Base-by-base conservation (phyloP, 805 yeast species). In the Candida insectalens region DNA sequence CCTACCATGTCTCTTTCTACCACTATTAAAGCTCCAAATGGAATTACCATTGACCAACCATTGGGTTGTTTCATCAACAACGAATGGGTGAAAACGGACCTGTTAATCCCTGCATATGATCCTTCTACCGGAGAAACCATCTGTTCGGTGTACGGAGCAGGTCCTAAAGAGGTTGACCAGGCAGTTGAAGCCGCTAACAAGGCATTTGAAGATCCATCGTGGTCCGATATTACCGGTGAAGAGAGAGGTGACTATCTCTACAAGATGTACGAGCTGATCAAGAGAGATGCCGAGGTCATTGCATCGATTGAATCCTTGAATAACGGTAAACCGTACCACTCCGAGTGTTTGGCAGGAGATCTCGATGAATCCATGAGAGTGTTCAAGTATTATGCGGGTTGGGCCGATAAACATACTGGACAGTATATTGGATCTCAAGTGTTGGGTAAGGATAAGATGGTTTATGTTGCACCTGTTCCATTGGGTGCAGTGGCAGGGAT, bases 401-500 rank as follows among this genome's bases (percentile, higher is more conserved):
- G 77, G 74, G 77, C 84, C 37, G 92, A 82, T 60, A 82, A 83
- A 61, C 60, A 72, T 40, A 62, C 62, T 31, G 92, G 92, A n/a
- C 67, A 71, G 40, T 66, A 74, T 23, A 67, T 77, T 43, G 57
- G 57, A 19, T 34, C 49, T 10, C 47, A 46, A 32, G 46, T 51
- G 13, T 38, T 52, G n/a, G 57, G 57, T 13, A 43, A 40, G 27
- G 62, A 65, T 33, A 75, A 74, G 52, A 60, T 71, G 36, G 65
- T 69, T 15, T 69, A 66, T 49, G 71, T 74, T 12, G 54, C 67
- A 27, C 74, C 71, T 45, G 71, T 67, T 50, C 75, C 75, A 44
- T 56, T 79, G 41, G 89, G 88, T 51, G 81, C 79, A 18, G 78
- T 84, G 60, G 92, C 84, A 33, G 83, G 77, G 55, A 78, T 81